Conservation (phyloP, 179 eudicot genomes). For the Pouteria campechiana region DNA sequence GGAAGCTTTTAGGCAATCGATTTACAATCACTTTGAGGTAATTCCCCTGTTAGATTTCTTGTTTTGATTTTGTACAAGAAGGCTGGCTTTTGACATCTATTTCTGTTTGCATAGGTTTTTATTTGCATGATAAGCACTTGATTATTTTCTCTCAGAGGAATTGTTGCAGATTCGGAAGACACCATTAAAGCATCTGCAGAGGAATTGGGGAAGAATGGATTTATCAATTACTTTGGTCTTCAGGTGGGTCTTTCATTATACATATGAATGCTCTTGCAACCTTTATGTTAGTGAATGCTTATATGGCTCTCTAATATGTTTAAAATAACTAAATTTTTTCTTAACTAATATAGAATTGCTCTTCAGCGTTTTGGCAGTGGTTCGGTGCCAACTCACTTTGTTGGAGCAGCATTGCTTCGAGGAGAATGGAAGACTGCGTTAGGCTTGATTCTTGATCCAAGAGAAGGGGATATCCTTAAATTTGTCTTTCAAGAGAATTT, state of each 20-base stretch:
- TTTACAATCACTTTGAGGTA: slow-evolving; percentile 87
- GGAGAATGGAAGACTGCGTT: slow-evolving; percentile 90
- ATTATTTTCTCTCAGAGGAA: slow-evolving; percentile 48
- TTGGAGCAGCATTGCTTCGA: slow-evolving; percentile 79
- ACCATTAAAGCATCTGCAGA: slow-evolving; percentile 59
- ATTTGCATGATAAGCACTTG: no score
- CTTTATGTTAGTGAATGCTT: no score
- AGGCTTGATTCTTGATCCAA: slow-evolving; percentile 86
- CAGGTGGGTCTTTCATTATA: slow-evolving; percentile 37
- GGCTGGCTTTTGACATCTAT: no score
- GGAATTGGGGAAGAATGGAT: slow-evolving; percentile 72
- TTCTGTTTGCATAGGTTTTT: no score
- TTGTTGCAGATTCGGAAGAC: slow-evolving; percentile 75
- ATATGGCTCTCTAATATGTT: no score
- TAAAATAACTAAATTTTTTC: no score
- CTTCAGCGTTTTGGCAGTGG: slow-evolving; percentile 93
- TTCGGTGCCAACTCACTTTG: slow-evolving; percentile 80
- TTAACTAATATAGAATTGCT: no score
- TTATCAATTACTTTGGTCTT: slow-evolving; percentile 89
- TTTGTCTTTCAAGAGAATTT: slow-evolving; percentile 2
- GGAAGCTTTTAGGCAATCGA: slow-evolving; percentile 84
- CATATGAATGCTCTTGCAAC: no score
- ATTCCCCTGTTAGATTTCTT: no score
- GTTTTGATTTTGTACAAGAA: no score
- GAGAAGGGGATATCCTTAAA: slow-evolving; percentile 98